Evolutionary conservation across 208 protist genomes (phyloP), one percentile per base, ranked within the genome.

Genomic region (Acanthamoeba sp.): DNA sequence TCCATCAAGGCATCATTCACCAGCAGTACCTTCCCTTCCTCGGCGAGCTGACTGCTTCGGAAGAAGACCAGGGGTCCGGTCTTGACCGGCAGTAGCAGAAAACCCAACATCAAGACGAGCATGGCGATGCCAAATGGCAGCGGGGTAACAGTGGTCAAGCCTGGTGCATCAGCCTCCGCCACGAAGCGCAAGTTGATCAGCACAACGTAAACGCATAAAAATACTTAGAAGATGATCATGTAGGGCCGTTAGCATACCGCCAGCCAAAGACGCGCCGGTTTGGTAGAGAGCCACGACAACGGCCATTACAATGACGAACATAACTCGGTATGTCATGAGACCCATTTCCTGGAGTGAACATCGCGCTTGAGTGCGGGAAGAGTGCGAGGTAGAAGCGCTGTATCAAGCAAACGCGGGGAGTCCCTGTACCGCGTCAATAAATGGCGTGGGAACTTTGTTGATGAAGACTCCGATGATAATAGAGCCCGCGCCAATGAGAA

Each of bases 21-120:
- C 34, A 80, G 5, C 10, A 59, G 52, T 12, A 59, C 52, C 52
- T 59, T 59, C 52, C 52, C 52, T 59, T 59, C 52, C 52, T 59
- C 52, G 18, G 18, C 52, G 52, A 20, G 18, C 18, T 27, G 52
- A 12, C 4, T 12, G 27, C 52, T 59, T 2, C 59, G n/a, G 59
- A 69, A 69, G 59, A 69, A 78, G 69, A 78, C 36, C 32, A 85
- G 76, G 4, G 76, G 45, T 32, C 76, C 76, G 22, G 76, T 85
- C 32, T 36, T 36, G 76, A 57, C 29, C 38, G 76, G 76, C 27
- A 85, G n/a, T 7, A 85, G n/a, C 76, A 85, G 29, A 29, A 85
- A 85, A 24, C 18, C 36, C 18, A 18, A 24, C 76, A 85, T 20
- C 29, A 85, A 27, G 76, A 52, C 38, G 22, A 85, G 38, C 48